Percentiles rank a stretch among this genome's conserved stretches.
Evolutionary conservation across 108 stramenopile species (phyloP).

Genomic region (Conticribra guillardii): DNA sequence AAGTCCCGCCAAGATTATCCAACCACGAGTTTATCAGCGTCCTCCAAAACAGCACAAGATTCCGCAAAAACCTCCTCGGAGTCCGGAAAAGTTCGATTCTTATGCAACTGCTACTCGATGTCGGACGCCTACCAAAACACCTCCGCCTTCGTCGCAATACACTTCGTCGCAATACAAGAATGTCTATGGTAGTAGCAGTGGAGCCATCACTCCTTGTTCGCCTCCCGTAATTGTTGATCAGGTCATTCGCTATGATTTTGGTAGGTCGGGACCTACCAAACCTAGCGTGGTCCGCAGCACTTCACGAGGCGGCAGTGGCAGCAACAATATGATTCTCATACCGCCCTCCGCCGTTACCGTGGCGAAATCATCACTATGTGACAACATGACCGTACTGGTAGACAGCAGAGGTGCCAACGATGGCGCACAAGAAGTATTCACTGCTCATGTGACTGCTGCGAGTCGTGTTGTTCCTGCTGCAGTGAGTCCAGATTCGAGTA

Average conservation of each 20-base stretch:
- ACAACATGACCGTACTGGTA: neutral
- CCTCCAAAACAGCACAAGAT: conserved; percentile 4
- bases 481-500: neutral
- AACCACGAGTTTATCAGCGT: conserved; percentile 15
- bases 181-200: conserved; percentile 13
- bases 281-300: conserved; percentile 6
- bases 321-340: neutral
- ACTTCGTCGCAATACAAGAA: conserved; percentile 19
- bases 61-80: conserved; percentile 27
- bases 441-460: neutral
- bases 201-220: conserved; percentile 36
- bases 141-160: too few relatives aligned
- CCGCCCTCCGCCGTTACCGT: neutral
- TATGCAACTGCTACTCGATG: neutral
- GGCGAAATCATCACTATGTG: neutral
- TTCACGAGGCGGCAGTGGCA: neutral
- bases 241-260: conserved; percentile 14
- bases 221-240: conserved; percentile 47
- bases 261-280: neutral
- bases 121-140: too few relatives aligned
- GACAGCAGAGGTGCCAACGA: conserved; percentile 19
- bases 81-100: conserved; percentile 17
- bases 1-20: conserved; percentile 3
- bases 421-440: conserved; percentile 24
- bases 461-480: neutral